A percentile compares a stretch with the other conserved stretches of the same genome.
Conservation (phyloP, 495 filamentous ascomycete genomes). For the Aspergillus homomorphus region DNA sequence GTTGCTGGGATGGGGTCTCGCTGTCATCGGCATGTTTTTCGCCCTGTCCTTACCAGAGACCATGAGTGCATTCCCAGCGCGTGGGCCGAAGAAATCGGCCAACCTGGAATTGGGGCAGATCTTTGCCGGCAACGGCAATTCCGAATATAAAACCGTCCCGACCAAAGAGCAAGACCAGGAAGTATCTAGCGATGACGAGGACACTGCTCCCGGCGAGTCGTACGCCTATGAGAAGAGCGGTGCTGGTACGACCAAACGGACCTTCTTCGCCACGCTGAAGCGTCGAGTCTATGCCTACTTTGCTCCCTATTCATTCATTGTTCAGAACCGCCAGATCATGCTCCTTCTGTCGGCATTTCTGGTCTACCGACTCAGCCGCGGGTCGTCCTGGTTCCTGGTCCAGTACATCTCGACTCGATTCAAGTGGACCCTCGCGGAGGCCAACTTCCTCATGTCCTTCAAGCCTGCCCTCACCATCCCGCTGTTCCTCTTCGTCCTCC, state of each 20-base stretch:
- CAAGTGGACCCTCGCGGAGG: conserved; percentile 50
- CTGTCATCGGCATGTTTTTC: conserved; percentile 38
- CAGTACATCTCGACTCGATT: conserved; percentile 60
- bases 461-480: conserved; percentile 49
- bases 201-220: conserved; percentile 23
- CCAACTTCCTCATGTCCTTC: conserved; percentile 53
- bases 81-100: conserved; percentile 6
- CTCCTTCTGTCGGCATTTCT: conserved; percentile 50
- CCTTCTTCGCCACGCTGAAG: conserved; percentile 20
- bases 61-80: conserved; percentile 32
- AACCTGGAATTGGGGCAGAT: conserved; percentile 36
- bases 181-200: not conserved
- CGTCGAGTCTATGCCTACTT: conserved; percentile 27
- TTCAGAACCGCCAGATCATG: conserved; percentile 40
- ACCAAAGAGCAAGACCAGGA: conserved; percentile 18
- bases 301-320: conserved; percentile 42
- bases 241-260: conserved; percentile 3
- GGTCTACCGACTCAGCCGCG: conserved; percentile 50
- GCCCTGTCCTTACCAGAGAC: conserved; percentile 54
- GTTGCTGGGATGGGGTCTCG: conserved; percentile 41
- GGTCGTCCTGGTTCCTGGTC: conserved; percentile 49
- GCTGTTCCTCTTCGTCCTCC: conserved; percentile 50
- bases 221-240: conserved; percentile 2
- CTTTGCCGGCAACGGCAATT: conserved; percentile 17
- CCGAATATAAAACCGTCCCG: conserved; percentile 12